Conservation (phyloP, 805 yeast species). For the Huiozyma naganishii region DNA sequence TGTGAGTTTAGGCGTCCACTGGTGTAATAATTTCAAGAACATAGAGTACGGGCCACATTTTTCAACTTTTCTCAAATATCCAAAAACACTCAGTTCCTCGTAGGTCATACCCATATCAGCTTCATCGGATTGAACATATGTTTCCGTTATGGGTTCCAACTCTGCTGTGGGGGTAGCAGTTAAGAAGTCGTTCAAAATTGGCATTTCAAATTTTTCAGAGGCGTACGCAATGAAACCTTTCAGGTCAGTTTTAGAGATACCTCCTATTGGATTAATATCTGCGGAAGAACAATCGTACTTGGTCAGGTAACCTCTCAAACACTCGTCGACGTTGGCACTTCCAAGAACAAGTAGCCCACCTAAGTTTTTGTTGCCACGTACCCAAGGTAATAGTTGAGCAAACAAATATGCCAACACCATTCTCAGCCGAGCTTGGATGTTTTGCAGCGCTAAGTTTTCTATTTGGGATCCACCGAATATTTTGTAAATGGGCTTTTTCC, state of each 20-base stretch:
- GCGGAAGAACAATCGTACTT: conserved; percentile 97
- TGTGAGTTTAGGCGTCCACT: conserved; percentile 79
- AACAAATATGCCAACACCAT: conserved; percentile 91
- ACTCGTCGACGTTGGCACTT: conserved; percentile 95
- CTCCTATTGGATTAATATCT: conserved; percentile 97
- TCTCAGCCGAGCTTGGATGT: conserved; percentile 90
- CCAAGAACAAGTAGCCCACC: conserved; percentile 85
- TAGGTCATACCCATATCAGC: conserved; percentile 98
- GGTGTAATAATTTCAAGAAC: conserved; percentile 82
- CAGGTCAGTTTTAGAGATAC: conserved; percentile 88
- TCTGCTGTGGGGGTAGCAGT: conserved; percentile 97
- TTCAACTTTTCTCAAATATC: conserved; percentile 79
- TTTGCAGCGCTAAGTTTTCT: conserved; percentile 90
- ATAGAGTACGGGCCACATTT: conserved; percentile 95
- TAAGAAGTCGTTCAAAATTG: conserved; percentile 66
- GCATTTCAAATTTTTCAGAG: conserved; percentile 53
- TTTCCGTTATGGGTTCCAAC: conserved; percentile 87
- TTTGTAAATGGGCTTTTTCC: conserved; percentile 78
- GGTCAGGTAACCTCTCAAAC: conserved; percentile 88
- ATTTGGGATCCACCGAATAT: conserved; percentile 88
- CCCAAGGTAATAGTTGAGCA: conserved; percentile 95
- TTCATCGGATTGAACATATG: conserved; percentile 92
- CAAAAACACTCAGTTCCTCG: conserved; percentile 85
- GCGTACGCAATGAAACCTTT: conserved; percentile 82
- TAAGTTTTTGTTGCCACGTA: conserved; percentile 48